Evolutionary conservation across 129 eudicot genomes (phyloP), one percentile per base, ranked within the genome.

Genomic region (Chrysanthemum lavandulifolium): DNA sequence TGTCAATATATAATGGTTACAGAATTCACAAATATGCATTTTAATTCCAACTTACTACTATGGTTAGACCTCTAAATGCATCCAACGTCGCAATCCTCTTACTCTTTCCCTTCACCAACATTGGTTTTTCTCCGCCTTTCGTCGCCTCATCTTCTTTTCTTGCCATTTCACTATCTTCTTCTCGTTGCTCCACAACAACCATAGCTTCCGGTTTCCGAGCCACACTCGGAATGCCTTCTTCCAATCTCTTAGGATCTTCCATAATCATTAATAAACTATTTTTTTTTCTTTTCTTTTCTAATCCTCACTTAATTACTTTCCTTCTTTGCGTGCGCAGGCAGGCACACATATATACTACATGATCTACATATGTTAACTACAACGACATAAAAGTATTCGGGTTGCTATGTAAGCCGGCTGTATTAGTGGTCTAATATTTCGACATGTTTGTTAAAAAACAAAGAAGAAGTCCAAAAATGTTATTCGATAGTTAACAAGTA

Each of bases 31-130:
- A 40, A 40, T 40, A 40, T 40, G 47, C 47, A 40, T 40, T 40
- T 40, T 40, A 40, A 8, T n/a, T 54, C 72, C 40, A 70, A 71
- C 83, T 64, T 85, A 88, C 95, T 76, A 85, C 95, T 57, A 88
- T 80, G 2, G 95, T 88, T 69, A 88, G 82, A n/a, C 95, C 95
- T 66, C 95, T 73, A 50, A 88, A 88, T 23, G 86, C 88, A 69
- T 88, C 95, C 66, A 88, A 81, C 29, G 95, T 85, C 2, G 95
- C 95, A 76, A 88, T 62, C 79, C 95, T 80, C 79, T 85, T 88
- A 53, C 73, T 85, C 81, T 82, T 80, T 56, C 80, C 84, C 69
- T 80, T 82, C 67, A 74, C 16, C 58, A 54, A 7, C 57, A 48
- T 7, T 72, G 72, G 69, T 25, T 77, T 82, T 62, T 73, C 72